A percentile compares a stretch with the other conserved stretches of the same genome.
phyloP scores from a whole-genome alignment of 192 early-diverging fungal genomes.

The Funneliformis geosporum region DNA sequence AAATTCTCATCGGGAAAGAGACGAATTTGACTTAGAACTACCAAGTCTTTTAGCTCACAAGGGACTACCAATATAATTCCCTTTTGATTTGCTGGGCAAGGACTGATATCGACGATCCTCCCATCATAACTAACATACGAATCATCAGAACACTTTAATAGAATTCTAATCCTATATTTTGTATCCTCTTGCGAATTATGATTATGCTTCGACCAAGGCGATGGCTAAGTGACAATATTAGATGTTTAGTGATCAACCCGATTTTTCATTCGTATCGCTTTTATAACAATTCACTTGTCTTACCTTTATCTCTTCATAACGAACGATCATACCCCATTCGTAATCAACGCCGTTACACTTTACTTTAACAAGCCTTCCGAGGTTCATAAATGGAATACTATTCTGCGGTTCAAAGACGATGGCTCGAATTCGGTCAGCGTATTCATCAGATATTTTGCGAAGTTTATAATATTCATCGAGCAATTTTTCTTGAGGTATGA shows the following conservation, averaged over 20 bases:
- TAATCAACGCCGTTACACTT: slow-evolving; percentile 69
- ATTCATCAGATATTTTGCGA: slow-evolving; percentile 65
- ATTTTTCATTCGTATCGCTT: too few species aligned
- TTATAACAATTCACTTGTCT: slow-evolving; percentile 8
- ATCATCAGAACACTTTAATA: not conserved
- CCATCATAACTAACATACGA: slow-evolving; percentile 39
- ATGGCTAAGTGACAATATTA: not conserved
- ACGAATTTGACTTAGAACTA: slow-evolving; percentile 73
- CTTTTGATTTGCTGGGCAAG: slow-evolving; percentile 54
- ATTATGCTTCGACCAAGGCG: not conserved
- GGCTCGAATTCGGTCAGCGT: slow-evolving; percentile 65
- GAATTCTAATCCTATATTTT: slow-evolving; percentile 4
- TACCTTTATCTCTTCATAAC: slow-evolving; percentile 59
- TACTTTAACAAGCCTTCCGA: slow-evolving; percentile 77
- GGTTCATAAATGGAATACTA: slow-evolving; percentile 81
- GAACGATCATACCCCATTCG: slow-evolving; percentile 91
- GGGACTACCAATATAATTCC: slow-evolving; percentile 62
- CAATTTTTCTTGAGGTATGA: slow-evolving; percentile 68
- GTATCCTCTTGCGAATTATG: not conserved
- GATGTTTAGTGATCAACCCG: too few species aligned
- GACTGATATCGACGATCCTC: slow-evolving; percentile 48
- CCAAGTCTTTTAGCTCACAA: slow-evolving; percentile 71
- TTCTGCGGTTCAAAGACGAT: slow-evolving; percentile 84
- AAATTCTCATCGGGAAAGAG: slow-evolving; percentile 75
- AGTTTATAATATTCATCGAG: slow-evolving; percentile 78